Base-by-base conservation (phyloP, 2,329 filamentous ascomycete species). In the Volutella citrinella region DNA sequence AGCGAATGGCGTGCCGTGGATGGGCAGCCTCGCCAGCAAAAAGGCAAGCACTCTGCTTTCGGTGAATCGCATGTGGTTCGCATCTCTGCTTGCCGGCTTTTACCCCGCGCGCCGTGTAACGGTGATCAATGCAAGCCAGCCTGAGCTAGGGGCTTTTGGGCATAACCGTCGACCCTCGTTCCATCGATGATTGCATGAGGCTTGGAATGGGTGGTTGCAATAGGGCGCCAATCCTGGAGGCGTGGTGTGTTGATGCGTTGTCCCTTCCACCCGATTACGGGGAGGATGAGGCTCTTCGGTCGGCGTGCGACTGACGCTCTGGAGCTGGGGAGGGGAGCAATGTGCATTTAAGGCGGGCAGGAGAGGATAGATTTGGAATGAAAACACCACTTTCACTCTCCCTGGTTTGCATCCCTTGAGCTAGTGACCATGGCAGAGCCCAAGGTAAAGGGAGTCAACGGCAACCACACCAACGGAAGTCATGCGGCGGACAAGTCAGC, bases 201-300 rank as follows among this genome's bases (percentile, higher is more conserved):
- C 16, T 26, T 26, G 25, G 15, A 17, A 42, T 40, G 48, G 40
- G 31, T 37, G 29, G 36, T 32, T 22, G 14, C 14, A 36, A 42
- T 32, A 37, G 39, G 39, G 27, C 34, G 33, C 19, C 22, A 26
- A 21, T 14, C 31, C 42, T 21, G 30, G 30, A 32, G 30, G 46
- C 42, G 41, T 52, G 39, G 42, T 48, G 49, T 39, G 43, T 38
- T 52, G 48, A 54, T 54, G 51, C 42, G 51, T 52, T 54, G 51
- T 44, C n/a, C 42, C 38, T 30, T 43, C 36, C 33, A 38, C 35
- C 37, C 39, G 25, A 35, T 24, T 45, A 44, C 33, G 33, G 40
- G 26, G 25, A 37, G 16, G 19, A 36, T 52, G 51, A 46, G 51
- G 51, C 51, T 54, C 51, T 42, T 45, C 43, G 37, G 32, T 31